Conservation (phyloP, 2,329 filamentous ascomycete species). For the Penicillium sclerotiorum region DNA sequence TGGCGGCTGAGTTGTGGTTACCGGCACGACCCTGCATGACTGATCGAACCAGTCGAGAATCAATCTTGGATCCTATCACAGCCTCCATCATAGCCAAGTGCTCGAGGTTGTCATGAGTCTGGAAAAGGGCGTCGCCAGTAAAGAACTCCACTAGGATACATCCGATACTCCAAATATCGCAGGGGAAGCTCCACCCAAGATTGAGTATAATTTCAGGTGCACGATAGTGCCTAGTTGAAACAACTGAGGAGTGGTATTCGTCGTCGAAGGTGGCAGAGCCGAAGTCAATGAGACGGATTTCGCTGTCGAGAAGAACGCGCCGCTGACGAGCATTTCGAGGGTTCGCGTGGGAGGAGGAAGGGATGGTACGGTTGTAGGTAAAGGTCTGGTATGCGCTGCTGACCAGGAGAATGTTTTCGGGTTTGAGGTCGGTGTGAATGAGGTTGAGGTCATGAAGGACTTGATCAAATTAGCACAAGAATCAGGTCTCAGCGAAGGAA, state of each 20-base stretch:
- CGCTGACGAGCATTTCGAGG: conserved; percentile 62
- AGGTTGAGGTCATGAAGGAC: conserved; percentile 95
- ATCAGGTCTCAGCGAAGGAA: not conserved
- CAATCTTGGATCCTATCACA: conserved; percentile 60
- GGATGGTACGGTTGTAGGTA: conserved; percentile 68
- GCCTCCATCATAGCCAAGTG: conserved; percentile 72
- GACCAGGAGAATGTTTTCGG: conserved; percentile 68
- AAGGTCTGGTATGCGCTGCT: conserved; percentile 68
- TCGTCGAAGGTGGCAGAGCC: conserved; percentile 69
- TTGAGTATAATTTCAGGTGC: conserved; percentile 70
- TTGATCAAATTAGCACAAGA: conserved; percentile 44
- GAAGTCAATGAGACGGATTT: conserved; percentile 69
- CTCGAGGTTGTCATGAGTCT: conserved; percentile 69
- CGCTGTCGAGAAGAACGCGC: conserved; percentile 65
- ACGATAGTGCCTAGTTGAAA: conserved; percentile 67
- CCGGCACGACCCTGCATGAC: conserved; percentile 53
- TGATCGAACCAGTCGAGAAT: conserved; percentile 57
- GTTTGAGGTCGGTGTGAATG: conserved; percentile 82
- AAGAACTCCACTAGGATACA: conserved; percentile 71
- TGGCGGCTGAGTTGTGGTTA: conserved; percentile 56
- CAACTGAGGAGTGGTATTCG: conserved; percentile 69
- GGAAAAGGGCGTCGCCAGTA: conserved; percentile 68
- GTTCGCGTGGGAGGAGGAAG: conserved; percentile 63
- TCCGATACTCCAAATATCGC: conserved; percentile 71
- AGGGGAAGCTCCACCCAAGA: conserved; percentile 68